Conservation (phyloP, 129 eudicot species). For the Lactuca saligna region DNA sequence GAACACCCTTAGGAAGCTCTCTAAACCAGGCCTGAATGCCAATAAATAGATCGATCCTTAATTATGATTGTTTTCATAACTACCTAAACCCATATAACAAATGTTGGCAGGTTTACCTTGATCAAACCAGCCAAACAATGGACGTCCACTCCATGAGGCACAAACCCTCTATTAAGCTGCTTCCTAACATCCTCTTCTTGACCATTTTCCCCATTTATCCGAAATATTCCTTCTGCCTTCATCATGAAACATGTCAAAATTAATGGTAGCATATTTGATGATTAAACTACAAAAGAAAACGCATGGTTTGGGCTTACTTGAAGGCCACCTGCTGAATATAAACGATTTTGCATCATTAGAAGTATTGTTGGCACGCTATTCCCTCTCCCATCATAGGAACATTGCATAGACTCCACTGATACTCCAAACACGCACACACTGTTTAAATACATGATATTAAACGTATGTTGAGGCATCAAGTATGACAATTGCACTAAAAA, state of each 20-base stretch:
- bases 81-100: neutral
- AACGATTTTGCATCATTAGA: conserved; percentile 70
- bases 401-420: conserved; percentile 91
- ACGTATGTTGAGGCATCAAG: neutral
- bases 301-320: conserved; percentile 46
- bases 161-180: conserved; percentile 73
- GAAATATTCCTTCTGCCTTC: conserved; percentile 92
- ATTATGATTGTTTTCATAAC: neutral
- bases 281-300: neutral
- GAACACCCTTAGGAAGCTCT: conserved; percentile 91
- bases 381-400: conserved; percentile 76
- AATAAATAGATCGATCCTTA: neutral
- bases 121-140: conserved; percentile 92
- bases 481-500: neutral
- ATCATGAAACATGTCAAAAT: neutral
- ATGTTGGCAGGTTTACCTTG: conserved; percentile 50
- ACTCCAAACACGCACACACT: conserved; percentile 89
- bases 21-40: conserved; percentile 86
- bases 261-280: neutral
- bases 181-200: conserved; percentile 66
- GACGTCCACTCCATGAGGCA: conserved; percentile 77
- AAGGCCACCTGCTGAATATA: conserved; percentile 85
- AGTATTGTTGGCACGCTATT: conserved; percentile 90
- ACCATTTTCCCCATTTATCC: conserved; percentile 79
- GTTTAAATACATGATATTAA: neutral